A percentile compares a stretch with the other conserved stretches of the same genome.
Evolutionary conservation across 2,329 filamentous ascomycete species (phyloP).

Genomic region (Xylariaceae sp.): DNA sequence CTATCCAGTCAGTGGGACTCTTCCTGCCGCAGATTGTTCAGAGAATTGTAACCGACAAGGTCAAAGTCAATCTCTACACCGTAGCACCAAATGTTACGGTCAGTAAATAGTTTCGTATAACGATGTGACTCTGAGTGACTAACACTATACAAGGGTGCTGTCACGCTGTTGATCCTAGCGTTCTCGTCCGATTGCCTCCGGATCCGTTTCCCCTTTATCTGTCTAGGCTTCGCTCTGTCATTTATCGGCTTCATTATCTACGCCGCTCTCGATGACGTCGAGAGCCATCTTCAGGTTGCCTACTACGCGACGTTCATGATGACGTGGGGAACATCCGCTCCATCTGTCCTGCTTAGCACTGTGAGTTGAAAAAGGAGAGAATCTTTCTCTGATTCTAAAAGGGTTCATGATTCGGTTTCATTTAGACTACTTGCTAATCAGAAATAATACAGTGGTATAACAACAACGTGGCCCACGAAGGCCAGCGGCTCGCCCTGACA

Average conservation of each 20-base stretch:
- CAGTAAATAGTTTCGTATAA: conserved; percentile 3
- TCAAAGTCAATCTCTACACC: conserved; percentile 72
- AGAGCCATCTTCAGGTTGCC: conserved; percentile 55
- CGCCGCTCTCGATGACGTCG: conserved; percentile 60
- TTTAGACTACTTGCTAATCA: not conserved
- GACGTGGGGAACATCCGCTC: conserved; percentile 73
- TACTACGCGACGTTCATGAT: conserved; percentile 79
- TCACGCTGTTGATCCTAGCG: conserved; percentile 65
- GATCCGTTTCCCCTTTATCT: conserved; percentile 69
- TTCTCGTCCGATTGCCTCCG: conserved; percentile 63
- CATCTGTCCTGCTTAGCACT: conserved; percentile 57
- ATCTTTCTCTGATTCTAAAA: no score
- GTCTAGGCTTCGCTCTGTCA: conserved; percentile 66
- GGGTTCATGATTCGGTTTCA: no score
- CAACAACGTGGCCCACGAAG: conserved; percentile 77
- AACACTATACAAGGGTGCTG: conserved; percentile 50
- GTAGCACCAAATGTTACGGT: conserved; percentile 69
- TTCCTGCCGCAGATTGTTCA: conserved; percentile 52
- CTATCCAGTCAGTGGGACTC: conserved; percentile 48
- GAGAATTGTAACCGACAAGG: conserved; percentile 41
- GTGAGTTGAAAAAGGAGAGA: no score
- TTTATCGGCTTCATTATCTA: conserved; percentile 77
- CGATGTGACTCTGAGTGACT: conserved; percentile 4
- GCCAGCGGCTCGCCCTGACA: conserved; percentile 63
- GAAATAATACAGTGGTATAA: conserved; percentile 56